A percentile compares a stretch with the other conserved stretches of the same genome.
phyloP scores from a whole-genome alignment of 2,329 filamentous ascomycete species.

The Colletotrichum destructivum region DNA sequence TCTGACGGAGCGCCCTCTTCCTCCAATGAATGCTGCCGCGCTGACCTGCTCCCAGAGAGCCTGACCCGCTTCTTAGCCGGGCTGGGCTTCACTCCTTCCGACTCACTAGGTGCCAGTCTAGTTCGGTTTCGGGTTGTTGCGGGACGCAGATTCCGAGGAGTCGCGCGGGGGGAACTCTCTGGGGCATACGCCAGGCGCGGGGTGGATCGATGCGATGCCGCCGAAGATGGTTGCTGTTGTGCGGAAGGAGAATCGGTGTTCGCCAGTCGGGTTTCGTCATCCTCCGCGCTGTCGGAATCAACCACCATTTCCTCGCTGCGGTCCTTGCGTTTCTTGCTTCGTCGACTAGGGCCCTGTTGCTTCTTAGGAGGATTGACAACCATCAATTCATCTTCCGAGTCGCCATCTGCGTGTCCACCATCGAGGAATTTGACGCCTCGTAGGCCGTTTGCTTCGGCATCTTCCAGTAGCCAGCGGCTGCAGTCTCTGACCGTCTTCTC shows the following conservation, averaged over 20 bases:
- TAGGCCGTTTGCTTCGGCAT: conserved; percentile 46
- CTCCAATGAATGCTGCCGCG: conserved; percentile 19
- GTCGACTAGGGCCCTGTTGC: not conserved
- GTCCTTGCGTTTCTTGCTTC: not conserved
- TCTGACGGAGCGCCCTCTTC: conserved; percentile 18
- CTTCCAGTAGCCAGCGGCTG: conserved; percentile 53
- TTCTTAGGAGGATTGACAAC: conserved; percentile 12
- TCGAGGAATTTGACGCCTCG: conserved; percentile 11
- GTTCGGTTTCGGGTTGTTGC: conserved; percentile 2
- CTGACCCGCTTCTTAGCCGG: conserved; percentile 35
- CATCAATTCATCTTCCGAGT: conserved; percentile 18
- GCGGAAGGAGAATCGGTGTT: not conserved
- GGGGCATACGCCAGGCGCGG: not conserved
- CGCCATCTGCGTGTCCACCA: conserved; percentile 21
- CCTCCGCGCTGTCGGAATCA: not conserved
- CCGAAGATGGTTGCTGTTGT: conserved; percentile 6
- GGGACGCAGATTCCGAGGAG: not conserved
- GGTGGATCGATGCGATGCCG: conserved; percentile 3
- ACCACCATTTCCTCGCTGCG: conserved; percentile 23
- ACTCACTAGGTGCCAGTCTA: not conserved
- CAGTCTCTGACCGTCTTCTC: conserved; percentile 52
- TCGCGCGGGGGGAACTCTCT: not conserved
- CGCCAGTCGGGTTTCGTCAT: conserved; percentile 8
- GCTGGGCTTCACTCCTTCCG: conserved; percentile 9
- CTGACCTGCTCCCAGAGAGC: conserved; percentile 28